phyloP scores from a whole-genome alignment of 768 basidiomycete genomes.

The Boletales sp. region DNA sequence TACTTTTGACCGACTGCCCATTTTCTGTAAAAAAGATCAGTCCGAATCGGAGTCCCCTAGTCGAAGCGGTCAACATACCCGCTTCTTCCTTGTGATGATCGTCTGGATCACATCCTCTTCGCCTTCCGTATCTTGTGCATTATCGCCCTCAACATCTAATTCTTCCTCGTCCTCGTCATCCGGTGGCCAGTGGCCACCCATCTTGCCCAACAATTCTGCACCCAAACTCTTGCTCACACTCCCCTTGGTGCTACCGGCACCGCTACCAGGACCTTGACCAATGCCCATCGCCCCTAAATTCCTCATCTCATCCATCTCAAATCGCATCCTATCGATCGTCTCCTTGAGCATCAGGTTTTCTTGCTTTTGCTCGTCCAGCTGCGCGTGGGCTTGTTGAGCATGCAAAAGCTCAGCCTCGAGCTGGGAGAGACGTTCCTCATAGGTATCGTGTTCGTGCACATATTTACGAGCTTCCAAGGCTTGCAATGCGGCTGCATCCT shows the following conservation, averaged over 20 bases:
- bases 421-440: constrained; percentile 64
- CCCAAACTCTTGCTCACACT: constrained; percentile 74
- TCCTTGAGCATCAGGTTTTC: constrained; percentile 92
- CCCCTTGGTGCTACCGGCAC: constrained; percentile 46
- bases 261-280: constrained; percentile 38
- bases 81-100: constrained; percentile 81
- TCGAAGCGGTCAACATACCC: constrained; percentile 41
- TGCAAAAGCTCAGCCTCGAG: constrained; percentile 71
- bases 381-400: constrained; percentile 68
- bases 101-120: constrained; percentile 75
- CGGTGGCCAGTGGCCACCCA: constrained; percentile 44
- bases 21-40: constrained; percentile 47
- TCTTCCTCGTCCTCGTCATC: constrained; percentile 42
- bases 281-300: constrained; percentile 37
- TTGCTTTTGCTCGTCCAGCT: constrained; percentile 90
- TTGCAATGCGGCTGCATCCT: constrained; percentile 57
- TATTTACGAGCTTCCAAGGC: constrained; percentile 67
- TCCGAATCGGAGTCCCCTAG: constrained; percentile 5
- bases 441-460: constrained; percentile 60
- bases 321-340: constrained; percentile 92
- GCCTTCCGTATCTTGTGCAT: constrained; percentile 48
- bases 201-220: constrained; percentile 64
- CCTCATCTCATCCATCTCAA: constrained; percentile 91
- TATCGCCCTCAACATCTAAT: constrained; percentile 40
- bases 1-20: constrained; percentile 53